Percentiles rank a stretch among this genome's conserved stretches.
These are phyloP conservation scores for Piedraia hortae DNA, from an alignment of 2,329 filamentous ascomycete species.

Conservation along the genomic window DNA sequence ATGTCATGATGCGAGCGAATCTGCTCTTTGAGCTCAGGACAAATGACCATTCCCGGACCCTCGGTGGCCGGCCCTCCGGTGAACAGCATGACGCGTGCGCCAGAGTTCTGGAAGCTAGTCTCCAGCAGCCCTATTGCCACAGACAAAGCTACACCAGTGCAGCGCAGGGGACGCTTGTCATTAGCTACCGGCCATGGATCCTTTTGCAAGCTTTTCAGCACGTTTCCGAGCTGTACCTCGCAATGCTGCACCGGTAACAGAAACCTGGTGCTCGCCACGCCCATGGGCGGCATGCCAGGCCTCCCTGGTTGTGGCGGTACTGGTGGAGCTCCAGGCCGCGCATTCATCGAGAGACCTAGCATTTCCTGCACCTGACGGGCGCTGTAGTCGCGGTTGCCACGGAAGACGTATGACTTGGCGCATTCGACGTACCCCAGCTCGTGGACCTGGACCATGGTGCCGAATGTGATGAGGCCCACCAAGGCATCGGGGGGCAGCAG, in stretches of 20 bases:
- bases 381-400: slow-evolving; percentile 91
- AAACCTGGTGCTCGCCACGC: slow-evolving; percentile 68
- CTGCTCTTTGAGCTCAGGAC: slow-evolving; percentile 78
- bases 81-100: slow-evolving; percentile 90
- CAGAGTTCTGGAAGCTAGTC: slow-evolving; percentile 83
- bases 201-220: slow-evolving; percentile 79
- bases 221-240: slow-evolving; percentile 91
- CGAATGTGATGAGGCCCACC: slow-evolving; percentile 63
- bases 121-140: slow-evolving; percentile 83
- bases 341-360: slow-evolving; percentile 41
- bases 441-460: slow-evolving; percentile 92
- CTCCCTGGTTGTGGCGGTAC: slow-evolving; percentile 30
- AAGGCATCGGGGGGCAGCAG: slow-evolving; percentile 56
- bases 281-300: slow-evolving; percentile 44
- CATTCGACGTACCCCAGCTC: slow-evolving; percentile 96
- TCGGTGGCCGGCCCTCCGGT: slow-evolving; percentile 85
- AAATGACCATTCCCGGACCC: slow-evolving; percentile 88
- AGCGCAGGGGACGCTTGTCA: slow-evolving; percentile 69
- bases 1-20: slow-evolving; percentile 98
- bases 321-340: slow-evolving; percentile 41
- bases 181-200: slow-evolving; percentile 94
- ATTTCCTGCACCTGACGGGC: slow-evolving; percentile 99
- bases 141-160: slow-evolving; percentile 86
- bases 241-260: slow-evolving; percentile 82
- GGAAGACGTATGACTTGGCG: slow-evolving; percentile 94